Evolutionary conservation across 345 rosid species (phyloP).

Genomic region (Mangifera indica): DNA sequence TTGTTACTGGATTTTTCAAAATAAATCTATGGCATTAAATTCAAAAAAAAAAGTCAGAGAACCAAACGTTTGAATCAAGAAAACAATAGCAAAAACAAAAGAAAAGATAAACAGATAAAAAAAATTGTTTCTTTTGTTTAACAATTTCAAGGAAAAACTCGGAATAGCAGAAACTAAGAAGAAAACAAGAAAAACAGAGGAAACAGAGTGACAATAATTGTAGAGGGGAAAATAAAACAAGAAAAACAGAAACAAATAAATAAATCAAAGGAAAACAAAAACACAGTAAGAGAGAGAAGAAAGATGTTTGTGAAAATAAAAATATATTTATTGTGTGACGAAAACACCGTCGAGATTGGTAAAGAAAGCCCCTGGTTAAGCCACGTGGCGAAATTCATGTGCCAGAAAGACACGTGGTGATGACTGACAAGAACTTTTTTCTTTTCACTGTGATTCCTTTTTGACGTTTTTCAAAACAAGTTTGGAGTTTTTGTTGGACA

Average conservation of each 20-base stretch:
- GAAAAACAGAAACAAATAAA: not conserved
- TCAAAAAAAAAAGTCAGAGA: not conserved
- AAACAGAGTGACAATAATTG: not conserved
- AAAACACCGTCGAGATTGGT: conserved; percentile 26
- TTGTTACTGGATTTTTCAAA: not conserved
- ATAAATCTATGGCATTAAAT: not conserved
- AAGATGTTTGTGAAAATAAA: too few species aligned
- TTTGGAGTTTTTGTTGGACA: conserved; percentile 24
- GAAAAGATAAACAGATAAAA: not conserved
- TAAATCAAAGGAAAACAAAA: not conserved
- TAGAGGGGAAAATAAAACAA: not conserved
- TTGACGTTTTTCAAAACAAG: conserved; percentile 24
- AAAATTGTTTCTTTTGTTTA: not conserved
- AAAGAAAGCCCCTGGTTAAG: conserved; percentile 25
- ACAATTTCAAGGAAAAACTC: not conserved
- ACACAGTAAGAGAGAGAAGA: not conserved
- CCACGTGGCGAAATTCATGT: conserved; percentile 67
- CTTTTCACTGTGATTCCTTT: conserved; percentile 18
- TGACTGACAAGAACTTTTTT: conserved; percentile 16
- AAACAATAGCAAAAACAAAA: conserved; percentile 13
- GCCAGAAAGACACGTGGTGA: conserved; percentile 63
- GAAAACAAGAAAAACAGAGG: conserved; percentile 19
- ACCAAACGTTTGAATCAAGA: not conserved
- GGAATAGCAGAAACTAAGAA: conserved; percentile 18
- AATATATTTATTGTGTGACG: conserved; percentile 22